A percentile compares a stretch with the other conserved stretches of the same genome.
phyloP scores from a whole-genome alignment of 129 eudicot species.

The Smallanthus sonchifolius region DNA sequence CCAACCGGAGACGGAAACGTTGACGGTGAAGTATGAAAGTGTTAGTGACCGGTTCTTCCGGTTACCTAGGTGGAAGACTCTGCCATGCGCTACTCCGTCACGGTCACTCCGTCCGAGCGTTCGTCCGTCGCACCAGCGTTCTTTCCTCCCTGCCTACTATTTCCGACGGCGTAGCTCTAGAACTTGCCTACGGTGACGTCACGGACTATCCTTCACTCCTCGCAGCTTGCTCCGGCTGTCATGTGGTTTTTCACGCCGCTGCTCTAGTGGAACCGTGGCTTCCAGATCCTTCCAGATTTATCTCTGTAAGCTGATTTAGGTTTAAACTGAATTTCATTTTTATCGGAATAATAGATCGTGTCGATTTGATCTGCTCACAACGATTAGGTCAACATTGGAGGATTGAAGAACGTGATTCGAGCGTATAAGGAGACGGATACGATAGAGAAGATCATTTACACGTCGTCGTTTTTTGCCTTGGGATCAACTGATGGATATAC shows the following conservation, averaged over 20 bases:
- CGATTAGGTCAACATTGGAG: slow-evolving; percentile 78
- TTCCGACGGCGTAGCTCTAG: slow-evolving; percentile 36
- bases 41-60: slow-evolving; percentile 85
- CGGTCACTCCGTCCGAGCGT: slow-evolving; percentile 68
- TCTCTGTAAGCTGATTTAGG: slow-evolving; percentile 31
- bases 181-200: slow-evolving; percentile 38
- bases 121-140: slow-evolving; percentile 73
- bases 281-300: slow-evolving; percentile 68
- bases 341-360: background rate
- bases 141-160: slow-evolving; percentile 51
- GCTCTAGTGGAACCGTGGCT: slow-evolving; percentile 94
- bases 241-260: slow-evolving; percentile 61
- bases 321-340: background rate
- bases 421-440: slow-evolving; percentile 50
- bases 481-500: slow-evolving; percentile 72
- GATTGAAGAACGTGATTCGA: slow-evolving; percentile 72
- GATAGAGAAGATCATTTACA: slow-evolving; percentile 69
- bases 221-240: slow-evolving; percentile 69
- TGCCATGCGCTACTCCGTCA: slow-evolving; percentile 53
- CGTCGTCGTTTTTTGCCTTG: slow-evolving; percentile 80
- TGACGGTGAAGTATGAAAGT: slow-evolving; percentile 32
- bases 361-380: background rate
- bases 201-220: slow-evolving; percentile 66
- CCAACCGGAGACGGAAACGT: background rate
- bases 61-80: slow-evolving; percentile 77